Evolutionary conservation across 768 basidiomycete species (phyloP).

Genomic region (Lentinula aciculospora): DNA sequence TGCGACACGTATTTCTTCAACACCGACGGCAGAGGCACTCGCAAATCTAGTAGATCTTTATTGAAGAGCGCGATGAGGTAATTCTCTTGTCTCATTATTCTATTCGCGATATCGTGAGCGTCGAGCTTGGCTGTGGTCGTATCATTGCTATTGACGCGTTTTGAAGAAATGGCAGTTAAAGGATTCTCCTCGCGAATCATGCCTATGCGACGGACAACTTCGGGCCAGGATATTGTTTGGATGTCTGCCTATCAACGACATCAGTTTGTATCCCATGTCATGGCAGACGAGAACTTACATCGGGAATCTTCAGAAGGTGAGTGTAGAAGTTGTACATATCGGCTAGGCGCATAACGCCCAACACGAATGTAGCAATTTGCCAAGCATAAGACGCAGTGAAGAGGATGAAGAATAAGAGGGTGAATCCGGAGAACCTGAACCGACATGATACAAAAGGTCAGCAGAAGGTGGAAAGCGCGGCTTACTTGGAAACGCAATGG

Average conservation of each 20-base stretch:
- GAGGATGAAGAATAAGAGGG: constrained; percentile 75
- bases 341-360: constrained; percentile 72
- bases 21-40: constrained; percentile 67
- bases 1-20: constrained; percentile 45
- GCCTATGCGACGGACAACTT: constrained; percentile 86
- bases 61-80: constrained; percentile 98
- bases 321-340: constrained; percentile 98
- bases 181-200: constrained; percentile 92
- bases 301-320: constrained; percentile 87
- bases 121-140: constrained; percentile 84
- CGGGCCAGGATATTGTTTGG: constrained; percentile 95
- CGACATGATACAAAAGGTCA: constrained; percentile 1
- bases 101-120: constrained; percentile 96
- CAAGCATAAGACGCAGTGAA: constrained; percentile 87
- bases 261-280: constrained; percentile 9
- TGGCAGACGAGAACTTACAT: constrained; percentile 44
- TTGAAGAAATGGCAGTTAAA: constrained; percentile 78
- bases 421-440: constrained; percentile 76
- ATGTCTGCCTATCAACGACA: constrained; percentile 72
- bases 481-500: constrained; percentile 80
- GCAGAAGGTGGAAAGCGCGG: constrained; percentile 2
- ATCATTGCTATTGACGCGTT: constrained; percentile 42
- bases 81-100: constrained; percentile 97
- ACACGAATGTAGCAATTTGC: constrained; percentile 76
- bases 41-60: constrained; percentile 89